Conservation (phyloP, 257 asterid genomes). For the Salvia rosmarinus region DNA sequence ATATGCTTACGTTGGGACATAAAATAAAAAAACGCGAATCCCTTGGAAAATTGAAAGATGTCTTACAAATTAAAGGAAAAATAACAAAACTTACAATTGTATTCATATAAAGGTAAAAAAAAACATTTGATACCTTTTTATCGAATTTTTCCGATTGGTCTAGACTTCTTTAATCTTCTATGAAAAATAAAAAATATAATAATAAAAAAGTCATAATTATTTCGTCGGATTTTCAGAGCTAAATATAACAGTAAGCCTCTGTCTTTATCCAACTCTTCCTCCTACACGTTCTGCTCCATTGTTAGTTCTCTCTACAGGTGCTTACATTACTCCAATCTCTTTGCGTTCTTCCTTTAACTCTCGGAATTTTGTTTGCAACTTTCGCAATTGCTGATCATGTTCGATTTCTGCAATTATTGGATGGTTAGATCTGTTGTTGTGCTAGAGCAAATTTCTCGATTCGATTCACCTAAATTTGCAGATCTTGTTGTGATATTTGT, state of each 20-base stretch:
- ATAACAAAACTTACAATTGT: too few species aligned
- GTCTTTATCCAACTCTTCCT: background rate
- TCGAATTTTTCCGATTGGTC: too few species aligned
- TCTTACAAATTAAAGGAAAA: too few species aligned
- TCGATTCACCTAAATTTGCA: conserved; percentile 11
- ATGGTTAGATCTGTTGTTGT: conserved; percentile 27
- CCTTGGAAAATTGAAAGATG: too few species aligned
- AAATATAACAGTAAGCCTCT: background rate
- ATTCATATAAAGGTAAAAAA: too few species aligned
- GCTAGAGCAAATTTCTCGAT: background rate
- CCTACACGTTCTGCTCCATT: conserved; percentile 21
- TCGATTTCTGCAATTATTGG: background rate
- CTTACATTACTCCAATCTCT: conserved; percentile 10
- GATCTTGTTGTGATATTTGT: conserved; percentile 37
- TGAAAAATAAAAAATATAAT: too few species aligned
- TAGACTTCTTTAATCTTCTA: too few species aligned
- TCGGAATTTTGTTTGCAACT: background rate
- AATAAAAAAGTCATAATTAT: background rate
- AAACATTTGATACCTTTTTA: too few species aligned
- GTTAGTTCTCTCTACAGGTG: conserved; percentile 18
- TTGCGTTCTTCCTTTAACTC: conserved; percentile 5
- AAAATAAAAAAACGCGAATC: too few species aligned
- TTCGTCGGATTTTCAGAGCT: background rate
- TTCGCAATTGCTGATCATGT: conserved; percentile 8
- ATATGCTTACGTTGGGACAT: too few species aligned